Evolutionary conservation across 345 rosid species (phyloP).

Genomic region (Durio zibethinus): DNA sequence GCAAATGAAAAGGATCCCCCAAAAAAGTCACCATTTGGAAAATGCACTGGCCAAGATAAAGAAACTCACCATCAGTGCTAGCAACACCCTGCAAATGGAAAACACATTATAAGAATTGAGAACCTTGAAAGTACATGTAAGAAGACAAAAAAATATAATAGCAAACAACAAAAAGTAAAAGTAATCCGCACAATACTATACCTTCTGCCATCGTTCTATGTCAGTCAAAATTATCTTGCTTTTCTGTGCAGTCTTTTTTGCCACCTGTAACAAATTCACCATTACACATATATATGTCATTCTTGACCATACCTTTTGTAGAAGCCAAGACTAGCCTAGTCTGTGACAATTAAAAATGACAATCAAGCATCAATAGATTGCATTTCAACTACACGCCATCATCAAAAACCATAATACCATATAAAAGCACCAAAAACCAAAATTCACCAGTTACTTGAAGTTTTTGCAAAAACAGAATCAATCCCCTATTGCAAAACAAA

Average conservation of each 20-base stretch:
- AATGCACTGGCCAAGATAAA: background rate
- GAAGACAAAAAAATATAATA: background rate
- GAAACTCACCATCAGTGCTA: slow-evolving; percentile 78
- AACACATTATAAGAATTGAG: slow-evolving; percentile 19
- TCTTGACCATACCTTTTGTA: background rate
- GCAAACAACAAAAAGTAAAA: background rate
- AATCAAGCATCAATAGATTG: background rate
- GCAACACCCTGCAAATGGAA: slow-evolving; percentile 83
- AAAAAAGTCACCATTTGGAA: background rate
- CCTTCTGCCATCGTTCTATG: slow-evolving; percentile 98
- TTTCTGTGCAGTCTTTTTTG: slow-evolving; percentile 81
- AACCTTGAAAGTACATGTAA: slow-evolving; percentile 19
- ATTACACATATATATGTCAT: slow-evolving; percentile 5
- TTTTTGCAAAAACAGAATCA: background rate
- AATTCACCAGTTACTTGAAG: background rate
- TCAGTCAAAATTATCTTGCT: slow-evolving; percentile 86
- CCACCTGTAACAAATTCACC: slow-evolving; percentile 54
- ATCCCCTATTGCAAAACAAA: background rate
- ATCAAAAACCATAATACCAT: background rate
- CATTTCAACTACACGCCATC: background rate
- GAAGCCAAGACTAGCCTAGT: slow-evolving; percentile 3
- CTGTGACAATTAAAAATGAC: background rate
- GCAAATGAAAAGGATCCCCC: background rate
- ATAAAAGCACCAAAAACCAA: background rate
- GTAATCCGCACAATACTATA: slow-evolving; percentile 22